A percentile compares a stretch with the other conserved stretches of the same genome.
Conservation (phyloP, 345 rosid species). For the Mangifera indica region DNA sequence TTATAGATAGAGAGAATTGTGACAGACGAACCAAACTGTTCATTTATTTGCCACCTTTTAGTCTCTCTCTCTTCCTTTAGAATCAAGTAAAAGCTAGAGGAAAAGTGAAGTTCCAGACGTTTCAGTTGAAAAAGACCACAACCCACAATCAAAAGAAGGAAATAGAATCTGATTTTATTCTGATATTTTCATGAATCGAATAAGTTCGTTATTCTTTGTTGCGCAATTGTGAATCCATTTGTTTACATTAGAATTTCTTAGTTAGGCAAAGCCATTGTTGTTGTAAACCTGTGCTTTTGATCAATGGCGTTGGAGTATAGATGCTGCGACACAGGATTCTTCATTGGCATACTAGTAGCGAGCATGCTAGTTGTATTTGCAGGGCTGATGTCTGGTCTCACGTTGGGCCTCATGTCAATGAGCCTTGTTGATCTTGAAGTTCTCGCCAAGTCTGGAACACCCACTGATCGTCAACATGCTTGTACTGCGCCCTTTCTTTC, state of each 20-base stretch:
- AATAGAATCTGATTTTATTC: conserved; percentile 13
- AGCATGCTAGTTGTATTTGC: conserved; percentile 52
- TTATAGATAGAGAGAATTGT: background rate
- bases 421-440: conserved; percentile 77
- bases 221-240: background rate
- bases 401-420: conserved; percentile 72
- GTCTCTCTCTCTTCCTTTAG: background rate
- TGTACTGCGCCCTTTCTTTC: conserved; percentile 25
- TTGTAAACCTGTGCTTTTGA: background rate
- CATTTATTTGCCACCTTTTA: background rate
- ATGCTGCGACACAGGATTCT: conserved; percentile 51
- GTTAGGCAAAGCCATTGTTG: too few species aligned
- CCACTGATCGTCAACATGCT: conserved; percentile 48
- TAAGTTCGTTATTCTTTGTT: background rate
- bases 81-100: background rate
- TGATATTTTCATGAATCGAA: background rate
- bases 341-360: conserved; percentile 32
- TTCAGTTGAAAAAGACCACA: conserved; percentile 1
- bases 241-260: too few species aligned
- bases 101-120: conserved; percentile 9
- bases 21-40: background rate
- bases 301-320: conserved; percentile 48
- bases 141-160: too few species aligned
- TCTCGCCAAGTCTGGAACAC: conserved; percentile 62
- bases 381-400: conserved; percentile 70